Base-by-base conservation (phyloP, 148 eudicot genomes). In the Amaranthus hypochondriacus region DNA sequence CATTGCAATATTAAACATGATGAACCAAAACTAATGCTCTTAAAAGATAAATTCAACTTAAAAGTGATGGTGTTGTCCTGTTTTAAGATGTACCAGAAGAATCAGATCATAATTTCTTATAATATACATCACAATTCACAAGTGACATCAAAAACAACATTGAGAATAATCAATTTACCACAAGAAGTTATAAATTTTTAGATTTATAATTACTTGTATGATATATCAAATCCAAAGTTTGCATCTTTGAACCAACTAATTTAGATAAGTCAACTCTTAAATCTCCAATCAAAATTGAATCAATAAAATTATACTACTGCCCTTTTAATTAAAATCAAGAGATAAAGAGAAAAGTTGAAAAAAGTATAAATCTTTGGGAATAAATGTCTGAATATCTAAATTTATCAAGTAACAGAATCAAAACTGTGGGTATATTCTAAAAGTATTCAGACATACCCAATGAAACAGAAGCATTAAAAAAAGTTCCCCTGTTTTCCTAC, bases 341-440 rank as follows among this genome's bases (percentile, higher is more conserved):
- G 18, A 18, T 18, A 18, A 18, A 18, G 18, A 18, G 18, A 18
- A 18, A 18, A 18, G 18, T 18, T 18, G n/a, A 13, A 62, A 63
- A 73, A 73, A 65, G 70, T 54, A 43, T 21, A 12, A 74, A 56
- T 14, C 56, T 67, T 68, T 69, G 14, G 59, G 68, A 75, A 75
- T 68, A 54, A 67, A 12, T 47, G 56, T 14, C 50, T 13, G 5
- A 8, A 64, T 44, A 64, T 46, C 48, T 47, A 13, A 47, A 5
- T 62, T 11, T 62, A 44, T 5, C 11, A 43, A 9, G 5, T 12
- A 44, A 46, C 6, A 66, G 15, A 66, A 49, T 10, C 1, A n/a
- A 49, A 6, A 48, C 15, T 65, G 52, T 65, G 28, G 53, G 50
- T 4, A 52, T 51, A 64, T 46, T 28, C 48, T 12, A 73, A 62